A percentile compares a stretch with the other conserved stretches of the same genome.
These are phyloP conservation scores for Phytophthora fragariaefolia DNA, from an alignment of 352 stramenopile genomes.

Conservation along the genomic window DNA sequence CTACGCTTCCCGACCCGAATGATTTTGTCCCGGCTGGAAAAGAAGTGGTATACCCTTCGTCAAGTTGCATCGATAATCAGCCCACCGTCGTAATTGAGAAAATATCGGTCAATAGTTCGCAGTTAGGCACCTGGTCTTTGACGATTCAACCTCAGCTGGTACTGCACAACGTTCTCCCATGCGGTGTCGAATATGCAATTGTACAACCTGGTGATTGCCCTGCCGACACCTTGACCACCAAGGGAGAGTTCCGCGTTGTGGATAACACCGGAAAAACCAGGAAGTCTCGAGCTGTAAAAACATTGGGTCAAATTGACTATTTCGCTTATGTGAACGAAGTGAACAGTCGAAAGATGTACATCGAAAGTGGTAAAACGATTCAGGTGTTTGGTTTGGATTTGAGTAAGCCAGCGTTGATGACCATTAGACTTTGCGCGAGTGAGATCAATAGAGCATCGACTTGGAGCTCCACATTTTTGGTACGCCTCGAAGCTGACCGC, in stretches of 20 bases:
- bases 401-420: conserved; percentile 75
- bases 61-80: conserved; percentile 82
- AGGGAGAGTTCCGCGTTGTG: conserved; percentile 59
- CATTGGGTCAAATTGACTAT: conserved; percentile 63
- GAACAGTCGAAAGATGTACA: conserved; percentile 72
- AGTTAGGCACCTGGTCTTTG: conserved; percentile 73
- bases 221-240: conserved; percentile 56
- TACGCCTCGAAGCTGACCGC: conserved; percentile 60
- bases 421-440: conserved; percentile 71
- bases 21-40: conserved; percentile 58
- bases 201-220: conserved; percentile 83
- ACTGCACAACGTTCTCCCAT: conserved; percentile 85
- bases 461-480: conserved; percentile 72
- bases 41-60: conserved; percentile 74
- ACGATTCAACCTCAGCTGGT: conserved; percentile 85
- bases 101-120: conserved; percentile 64
- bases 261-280: conserved; percentile 47
- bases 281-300: conserved; percentile 51
- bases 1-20: conserved; percentile 54
- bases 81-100: conserved; percentile 81
- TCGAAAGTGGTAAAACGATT: conserved; percentile 83
- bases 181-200: conserved; percentile 84
- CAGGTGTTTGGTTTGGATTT: conserved; percentile 85
- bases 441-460: conserved; percentile 49
- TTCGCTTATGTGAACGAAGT: conserved; percentile 82